Base-by-base conservation (phyloP, 2,329 filamentous ascomycete genomes). In the Geosmithia flava region DNA sequence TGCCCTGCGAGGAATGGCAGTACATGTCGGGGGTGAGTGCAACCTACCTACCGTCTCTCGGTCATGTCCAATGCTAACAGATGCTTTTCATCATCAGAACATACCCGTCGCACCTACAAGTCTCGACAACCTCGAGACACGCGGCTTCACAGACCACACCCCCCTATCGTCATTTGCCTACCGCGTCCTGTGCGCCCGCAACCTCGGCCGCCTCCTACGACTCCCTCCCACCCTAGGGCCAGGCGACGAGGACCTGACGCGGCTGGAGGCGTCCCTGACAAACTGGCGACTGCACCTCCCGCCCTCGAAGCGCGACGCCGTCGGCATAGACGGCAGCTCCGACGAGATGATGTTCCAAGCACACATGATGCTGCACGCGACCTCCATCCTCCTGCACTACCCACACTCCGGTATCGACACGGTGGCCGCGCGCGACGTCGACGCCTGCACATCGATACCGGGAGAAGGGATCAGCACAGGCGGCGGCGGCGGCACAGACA, bases 321-420 rank as follows among this genome's bases (percentile, higher is more conserved):
- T 94, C 47, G 76, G 45, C 15, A 75, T 77, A 52, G 79, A 83
- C 55, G 83, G 87, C 30, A 74, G 80, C 48, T 72, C 90, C 10
- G 90, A 96, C 60, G 87, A 95, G 64, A 84, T 95, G 75, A 82
- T 95, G 65, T 95, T 95, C 66, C 87, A 94, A 61, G 89, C 87
- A 1, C 83, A 87, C 53, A 91, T 94, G 79, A 85, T 95, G 56
- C 75, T 68, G 29, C 68, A 78, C 52, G 74, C 74, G 6, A 78
- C 75, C 51, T 75, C 81, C 1, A 87, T 93, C 55, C 78, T 88
- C 53, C 74, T 93, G 17, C 86, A 93, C 59, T 83, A 89, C 53
- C 86, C 86, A 10, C 78, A 84, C 49, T 90, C 85, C 3, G 84
- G 87, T 55, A 72, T 91, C 16, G 82, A 84, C 61, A 77, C 72